Evolutionary conservation across 139 green algal species (phyloP).

Genomic region (Closterium sp.): DNA sequence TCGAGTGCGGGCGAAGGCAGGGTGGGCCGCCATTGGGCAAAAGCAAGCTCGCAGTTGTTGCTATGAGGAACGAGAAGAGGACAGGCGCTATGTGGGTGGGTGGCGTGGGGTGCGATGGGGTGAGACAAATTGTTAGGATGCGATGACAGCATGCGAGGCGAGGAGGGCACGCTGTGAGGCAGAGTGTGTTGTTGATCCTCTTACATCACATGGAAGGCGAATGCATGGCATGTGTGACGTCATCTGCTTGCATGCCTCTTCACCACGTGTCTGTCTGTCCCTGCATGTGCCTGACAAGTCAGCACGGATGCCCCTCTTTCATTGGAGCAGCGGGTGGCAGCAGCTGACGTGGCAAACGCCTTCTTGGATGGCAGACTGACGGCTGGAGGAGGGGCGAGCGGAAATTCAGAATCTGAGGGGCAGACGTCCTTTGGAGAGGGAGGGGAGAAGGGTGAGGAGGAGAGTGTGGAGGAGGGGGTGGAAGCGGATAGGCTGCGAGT

Average conservation of each 20-base stretch:
- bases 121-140: no score
- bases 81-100: no score
- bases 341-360: background rate
- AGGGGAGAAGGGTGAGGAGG: background rate
- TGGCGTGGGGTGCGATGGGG: no score
- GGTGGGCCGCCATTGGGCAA: no score
- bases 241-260: background rate
- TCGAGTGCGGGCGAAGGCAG: no score
- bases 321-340: background rate
- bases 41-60: no score
- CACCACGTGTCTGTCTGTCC: background rate
- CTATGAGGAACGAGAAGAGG: no score
- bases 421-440: background rate
- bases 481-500: background rate
- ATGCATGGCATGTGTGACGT: background rate
- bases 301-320: background rate
- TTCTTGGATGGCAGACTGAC: background rate
- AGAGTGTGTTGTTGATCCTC: no score
- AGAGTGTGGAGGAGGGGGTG: background rate
- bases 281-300: background rate
- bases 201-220: background rate
- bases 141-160: no score
- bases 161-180: no score
- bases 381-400: background rate
- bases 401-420: background rate